Evolutionary conservation across 192 early-diverging fungal species (phyloP).

Genomic region (Podila clonocystis): DNA sequence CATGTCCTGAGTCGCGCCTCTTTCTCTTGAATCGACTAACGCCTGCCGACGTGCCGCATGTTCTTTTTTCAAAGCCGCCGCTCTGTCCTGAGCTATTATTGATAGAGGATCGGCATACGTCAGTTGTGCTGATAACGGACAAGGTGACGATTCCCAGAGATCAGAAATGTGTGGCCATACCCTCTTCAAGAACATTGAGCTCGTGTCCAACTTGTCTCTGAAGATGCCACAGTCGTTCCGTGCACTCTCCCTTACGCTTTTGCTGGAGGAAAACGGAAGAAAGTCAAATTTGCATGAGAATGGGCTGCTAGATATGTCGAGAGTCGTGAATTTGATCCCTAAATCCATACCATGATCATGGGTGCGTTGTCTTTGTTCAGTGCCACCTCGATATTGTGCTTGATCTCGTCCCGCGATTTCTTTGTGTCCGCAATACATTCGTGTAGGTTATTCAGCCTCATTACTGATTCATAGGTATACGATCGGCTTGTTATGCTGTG

Average conservation of each 20-base stretch:
- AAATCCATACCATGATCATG: constrained; percentile 30
- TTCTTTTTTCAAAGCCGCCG: constrained; percentile 29
- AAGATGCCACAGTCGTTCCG: constrained; percentile 44
- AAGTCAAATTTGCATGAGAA: not conserved
- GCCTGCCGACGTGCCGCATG: constrained; percentile 44
- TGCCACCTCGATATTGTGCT: constrained; percentile 49
- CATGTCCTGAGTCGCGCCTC: constrained; percentile 52
- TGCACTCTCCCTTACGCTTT: constrained; percentile 47
- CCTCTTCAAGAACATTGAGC: constrained; percentile 48
- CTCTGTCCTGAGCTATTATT: constrained; percentile 41
- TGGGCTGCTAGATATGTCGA: not conserved
- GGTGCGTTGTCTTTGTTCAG: constrained; percentile 50
- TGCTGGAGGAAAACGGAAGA: constrained; percentile 19
- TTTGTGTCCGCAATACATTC: constrained; percentile 55
- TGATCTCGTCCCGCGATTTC: constrained; percentile 54
- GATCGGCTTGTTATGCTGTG: constrained; percentile 49
- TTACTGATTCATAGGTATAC: constrained; percentile 62
- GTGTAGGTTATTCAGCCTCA: constrained; percentile 56
- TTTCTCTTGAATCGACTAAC: constrained; percentile 46
- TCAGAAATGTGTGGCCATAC: constrained; percentile 1
- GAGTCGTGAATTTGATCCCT: not conserved
- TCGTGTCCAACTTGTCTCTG: constrained; percentile 54
- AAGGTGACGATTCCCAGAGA: not conserved
- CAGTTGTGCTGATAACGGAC: not conserved
- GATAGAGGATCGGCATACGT: not conserved